These are phyloP conservation scores for Paulownia fortunei DNA, from an alignment of 257 asterid species.

Conservation along the genomic window DNA sequence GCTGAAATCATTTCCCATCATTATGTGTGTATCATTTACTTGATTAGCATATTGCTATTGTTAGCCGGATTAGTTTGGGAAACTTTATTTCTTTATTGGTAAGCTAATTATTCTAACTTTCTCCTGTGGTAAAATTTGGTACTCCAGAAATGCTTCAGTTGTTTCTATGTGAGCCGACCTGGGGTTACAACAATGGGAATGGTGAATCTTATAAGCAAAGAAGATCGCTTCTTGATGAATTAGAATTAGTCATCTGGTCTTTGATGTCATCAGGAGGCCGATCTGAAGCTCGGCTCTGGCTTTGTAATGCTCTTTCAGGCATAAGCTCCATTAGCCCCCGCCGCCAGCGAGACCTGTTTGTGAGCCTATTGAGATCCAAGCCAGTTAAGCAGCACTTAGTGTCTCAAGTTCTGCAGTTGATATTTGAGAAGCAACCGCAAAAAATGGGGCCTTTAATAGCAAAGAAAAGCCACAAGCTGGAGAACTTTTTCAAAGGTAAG, in stretches of 20 bases:
- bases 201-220: slow-evolving; percentile 44
- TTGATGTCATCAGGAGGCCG: slow-evolving; percentile 68
- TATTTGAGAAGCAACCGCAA: slow-evolving; percentile 72
- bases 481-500: slow-evolving; percentile 79
- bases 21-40: neutral
- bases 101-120: slow-evolving; percentile 14
- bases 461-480: slow-evolving; percentile 70
- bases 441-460: slow-evolving; percentile 76
- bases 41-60: neutral
- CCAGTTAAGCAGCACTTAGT: slow-evolving; percentile 60
- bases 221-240: slow-evolving; percentile 55
- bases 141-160: slow-evolving; percentile 64
- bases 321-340: slow-evolving; percentile 59
- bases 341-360: slow-evolving; percentile 66
- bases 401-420: slow-evolving; percentile 71
- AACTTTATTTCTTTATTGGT: neutral
- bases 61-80: slow-evolving; percentile 7
- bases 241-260: slow-evolving; percentile 70
- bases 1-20: neutral
- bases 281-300: slow-evolving; percentile 94
- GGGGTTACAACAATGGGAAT: slow-evolving; percentile 39
- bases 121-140: slow-evolving; percentile 22
- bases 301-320: slow-evolving; percentile 67
- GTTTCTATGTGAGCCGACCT: slow-evolving; percentile 58
- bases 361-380: slow-evolving; percentile 63